Evolutionary conservation across 768 basidiomycete species (phyloP).

Genomic region (Russula griseocarnosa): DNA sequence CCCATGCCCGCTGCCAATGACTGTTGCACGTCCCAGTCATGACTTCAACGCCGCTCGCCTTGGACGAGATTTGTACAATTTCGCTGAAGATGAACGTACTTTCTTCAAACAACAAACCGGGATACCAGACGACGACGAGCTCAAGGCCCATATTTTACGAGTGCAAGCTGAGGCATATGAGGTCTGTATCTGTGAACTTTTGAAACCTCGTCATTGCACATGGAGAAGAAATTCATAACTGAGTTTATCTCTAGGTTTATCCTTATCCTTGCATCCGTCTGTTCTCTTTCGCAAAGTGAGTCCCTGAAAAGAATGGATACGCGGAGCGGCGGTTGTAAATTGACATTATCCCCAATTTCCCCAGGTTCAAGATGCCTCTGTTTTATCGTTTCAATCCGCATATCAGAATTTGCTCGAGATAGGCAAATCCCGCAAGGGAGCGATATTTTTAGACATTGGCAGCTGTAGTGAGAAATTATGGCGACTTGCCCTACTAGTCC

Average conservation of each 20-base stretch:
- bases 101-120: constrained; percentile 32
- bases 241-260: neutral
- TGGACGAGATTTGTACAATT: constrained; percentile 10
- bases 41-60: neutral
- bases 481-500: neutral
- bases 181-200: constrained; percentile 17
- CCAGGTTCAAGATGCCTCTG: constrained; percentile 13
- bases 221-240: neutral
- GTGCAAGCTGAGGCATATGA: constrained; percentile 35
- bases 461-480: constrained; percentile 41
- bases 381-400: neutral
- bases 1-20: too few species aligned
- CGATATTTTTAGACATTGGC: constrained; percentile 45
- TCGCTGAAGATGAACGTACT: constrained; percentile 24
- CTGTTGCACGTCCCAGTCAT: too few species aligned
- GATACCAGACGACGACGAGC: constrained; percentile 34
- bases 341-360: neutral
- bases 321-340: neutral
- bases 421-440: constrained; percentile 36
- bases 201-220: neutral
- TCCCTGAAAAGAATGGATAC: neutral
- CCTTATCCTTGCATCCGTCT: constrained; percentile 18
- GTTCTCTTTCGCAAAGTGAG: constrained; percentile 9
- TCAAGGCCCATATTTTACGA: constrained; percentile 34
- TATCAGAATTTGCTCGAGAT: constrained; percentile 30